Base-by-base conservation (phyloP, 345 rosid genomes). In the Eutrema japonicum region DNA sequence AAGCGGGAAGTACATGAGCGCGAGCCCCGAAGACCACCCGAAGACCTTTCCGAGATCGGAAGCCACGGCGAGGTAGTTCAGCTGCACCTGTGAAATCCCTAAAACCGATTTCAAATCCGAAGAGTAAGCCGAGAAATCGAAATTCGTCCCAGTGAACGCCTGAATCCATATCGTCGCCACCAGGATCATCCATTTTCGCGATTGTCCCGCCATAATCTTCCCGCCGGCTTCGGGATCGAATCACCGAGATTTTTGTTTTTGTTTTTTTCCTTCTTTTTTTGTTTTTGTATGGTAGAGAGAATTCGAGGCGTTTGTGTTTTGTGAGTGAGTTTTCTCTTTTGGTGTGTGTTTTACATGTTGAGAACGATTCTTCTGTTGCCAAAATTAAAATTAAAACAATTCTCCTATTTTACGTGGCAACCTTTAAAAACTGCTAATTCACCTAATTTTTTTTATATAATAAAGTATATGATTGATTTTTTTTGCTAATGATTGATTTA, bases 1-100 rank as follows among this genome's bases (percentile, higher is more conserved):
- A 33, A 94, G 60, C 0, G 98, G 97, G 0, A 89, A 83, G 57
- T 86, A 82, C 90, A 89, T 60, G 37, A 94, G 61, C 11, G 97
- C 97, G 49, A 91, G 75, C 0, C 98, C 98, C 0, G 98, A 94
- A 2, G 95, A 94, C 98, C 96, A 94, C 0, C 98, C 98, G n/a
- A 94, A 87, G 0, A 89, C 75, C 72, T 94, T 94, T 14, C 98
- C 98, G 45, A 94, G 82, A 83, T 94, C 98, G 7, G 98, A 94
- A 13, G 98, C 98, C 3, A 89, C 96, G 1, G 97, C 97, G 18
- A 94, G 73, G 76, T 94, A 91, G 83, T 89, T 94, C 45, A 94
- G 74, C 75, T 94, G 96, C 35, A 94, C 93, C 76, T 94, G 98
- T 0, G 98, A 91, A 16, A 94, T 82, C 70, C 90, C 95, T n/a